Evolutionary conservation across 2,329 filamentous ascomycete genomes (phyloP).

Genomic region (Periconia macrospinosa): DNA sequence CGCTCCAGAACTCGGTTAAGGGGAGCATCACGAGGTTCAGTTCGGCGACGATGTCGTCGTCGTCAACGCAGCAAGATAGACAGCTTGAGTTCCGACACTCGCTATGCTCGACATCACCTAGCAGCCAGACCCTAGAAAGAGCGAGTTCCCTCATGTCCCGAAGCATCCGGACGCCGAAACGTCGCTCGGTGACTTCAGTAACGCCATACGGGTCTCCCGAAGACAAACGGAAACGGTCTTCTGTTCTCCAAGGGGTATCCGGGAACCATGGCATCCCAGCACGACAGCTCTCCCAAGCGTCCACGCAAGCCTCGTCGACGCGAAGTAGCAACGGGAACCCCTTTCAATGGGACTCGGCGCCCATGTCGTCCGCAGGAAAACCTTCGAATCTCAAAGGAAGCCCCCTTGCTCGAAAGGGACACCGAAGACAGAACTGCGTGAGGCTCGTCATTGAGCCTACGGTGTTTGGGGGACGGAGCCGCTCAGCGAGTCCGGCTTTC

Average conservation of each 20-base stretch:
- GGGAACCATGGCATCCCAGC: constrained; percentile 36
- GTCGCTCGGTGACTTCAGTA: constrained; percentile 37
- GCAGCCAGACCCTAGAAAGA: constrained; percentile 29
- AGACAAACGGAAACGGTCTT: constrained; percentile 28
- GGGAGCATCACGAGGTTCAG: constrained; percentile 18
- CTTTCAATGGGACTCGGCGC: constrained; percentile 48
- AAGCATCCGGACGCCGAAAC: constrained; percentile 39
- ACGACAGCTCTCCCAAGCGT: constrained; percentile 45
- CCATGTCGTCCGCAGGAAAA: constrained; percentile 39
- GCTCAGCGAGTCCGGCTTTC: constrained; percentile 36
- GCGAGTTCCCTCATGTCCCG: constrained; percentile 26
- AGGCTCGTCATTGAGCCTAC: constrained; percentile 49
- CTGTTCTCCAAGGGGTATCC: constrained; percentile 33
- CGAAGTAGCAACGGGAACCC: constrained; percentile 51
- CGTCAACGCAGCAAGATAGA: constrained; percentile 2
- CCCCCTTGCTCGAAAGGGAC: constrained; percentile 48
- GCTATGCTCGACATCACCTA: constrained; percentile 13
- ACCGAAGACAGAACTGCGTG: constrained; percentile 49
- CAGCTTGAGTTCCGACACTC: constrained; percentile 10
- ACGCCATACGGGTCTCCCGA: constrained; percentile 46
- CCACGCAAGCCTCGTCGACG: constrained; percentile 39
- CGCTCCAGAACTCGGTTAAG: constrained; percentile 17
- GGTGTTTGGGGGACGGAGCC: constrained; percentile 42
- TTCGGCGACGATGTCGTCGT: not conserved
- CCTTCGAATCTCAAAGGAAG: constrained; percentile 50